A percentile compares a stretch with the other conserved stretches of the same genome.
These are phyloP conservation scores for Pseudoturritis turrita DNA, from an alignment of 345 rosid genomes.

Conservation along the genomic window DNA sequence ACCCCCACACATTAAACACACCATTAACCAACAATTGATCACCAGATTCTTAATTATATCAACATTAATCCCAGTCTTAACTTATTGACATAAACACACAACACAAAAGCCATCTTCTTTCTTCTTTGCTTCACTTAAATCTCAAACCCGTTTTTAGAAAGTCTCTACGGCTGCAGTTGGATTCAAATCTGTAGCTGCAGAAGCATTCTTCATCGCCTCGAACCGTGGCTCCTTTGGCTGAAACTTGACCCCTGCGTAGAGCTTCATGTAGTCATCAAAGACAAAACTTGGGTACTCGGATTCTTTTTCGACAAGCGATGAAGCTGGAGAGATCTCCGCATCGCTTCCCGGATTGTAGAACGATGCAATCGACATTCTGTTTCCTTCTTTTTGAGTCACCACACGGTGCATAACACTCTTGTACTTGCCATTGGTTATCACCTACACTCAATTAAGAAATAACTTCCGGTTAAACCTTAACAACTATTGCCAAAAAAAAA, in stretches of 20 bases:
- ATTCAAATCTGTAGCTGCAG: slow-evolving; percentile 28
- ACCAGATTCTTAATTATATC: slow-evolving; percentile 11
- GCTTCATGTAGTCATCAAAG: slow-evolving; percentile 94
- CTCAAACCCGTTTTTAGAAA: neutral
- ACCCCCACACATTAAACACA: slow-evolving; percentile 20
- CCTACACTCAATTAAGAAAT: slow-evolving; percentile 35
- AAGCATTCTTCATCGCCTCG: slow-evolving; percentile 65
- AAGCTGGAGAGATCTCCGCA: slow-evolving; percentile 75
- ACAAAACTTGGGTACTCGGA: slow-evolving; percentile 77
- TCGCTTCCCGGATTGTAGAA: slow-evolving; percentile 92
- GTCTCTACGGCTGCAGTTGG: slow-evolving; percentile 48
- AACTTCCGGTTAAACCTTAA: neutral
- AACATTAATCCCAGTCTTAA: slow-evolving; percentile 16
- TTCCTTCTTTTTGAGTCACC: slow-evolving; percentile 68
- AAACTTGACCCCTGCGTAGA: slow-evolving; percentile 76
- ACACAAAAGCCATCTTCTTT: neutral
- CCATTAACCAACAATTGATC: slow-evolving; percentile 21
- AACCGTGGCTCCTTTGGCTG: slow-evolving; percentile 91
- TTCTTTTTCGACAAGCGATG: slow-evolving; percentile 49
- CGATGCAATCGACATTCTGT: slow-evolving; percentile 86
- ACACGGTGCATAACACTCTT: slow-evolving; percentile 90
- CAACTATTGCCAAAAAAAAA: neutral
- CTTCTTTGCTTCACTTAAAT: neutral
- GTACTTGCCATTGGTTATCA: slow-evolving; percentile 86
- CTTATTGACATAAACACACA: slow-evolving; percentile 21